Base-by-base conservation (phyloP, 2,329 filamentous ascomycete genomes). In the Rugonectria rugulosa region DNA sequence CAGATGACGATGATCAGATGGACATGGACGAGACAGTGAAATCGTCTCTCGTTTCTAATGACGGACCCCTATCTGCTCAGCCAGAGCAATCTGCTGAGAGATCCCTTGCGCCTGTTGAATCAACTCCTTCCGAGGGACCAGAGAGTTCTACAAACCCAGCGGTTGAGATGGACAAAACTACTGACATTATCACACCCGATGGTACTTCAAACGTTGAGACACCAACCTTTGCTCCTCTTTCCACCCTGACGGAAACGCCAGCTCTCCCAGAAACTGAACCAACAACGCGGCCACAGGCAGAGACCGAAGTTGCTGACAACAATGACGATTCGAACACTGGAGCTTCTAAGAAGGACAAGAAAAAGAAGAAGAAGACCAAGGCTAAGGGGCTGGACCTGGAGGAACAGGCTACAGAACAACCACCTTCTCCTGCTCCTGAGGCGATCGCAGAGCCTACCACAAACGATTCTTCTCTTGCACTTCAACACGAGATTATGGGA, bases 311-410 rank as follows among this genome's bases (percentile, higher is more conserved):
- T 9, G 42, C 32, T n/a, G 47, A 10, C 26, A 14, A 24, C 14
- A 15, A 26, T 6, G 20, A 42, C 23, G 29, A 6, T 4, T 19
- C 14, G 12, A 41, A 21, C 24, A 20, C 48, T 19, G 38, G 31
- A 6, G 19, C 50, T 48, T 47, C 46, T 6, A 58, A 53, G 26
- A 60, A 67, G 41, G 43, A 60, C 32, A 49, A 61, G 40, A 57
- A 65, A 42, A 60, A 59, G 38, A 57, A 59, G 29, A 59, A 65
- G 40, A 61, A 60, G 23, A 8, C 29, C 7, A 24, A 36, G 7
- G 17, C 14, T 14, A 23, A 44, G 17, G 27, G n/a, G 5, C 15
- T 19, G 36, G 36, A 21, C 11, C 19, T 27, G 15, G 45, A 40
- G 15, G 26, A 48, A 15, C 34, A 48, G 26, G 6, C 26, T 19